Evolutionary conservation across 1,284 basidiomycete genomes (phyloP), one percentile per base, ranked within the genome.

Genomic region (Heterobasidion irregulare): DNA sequence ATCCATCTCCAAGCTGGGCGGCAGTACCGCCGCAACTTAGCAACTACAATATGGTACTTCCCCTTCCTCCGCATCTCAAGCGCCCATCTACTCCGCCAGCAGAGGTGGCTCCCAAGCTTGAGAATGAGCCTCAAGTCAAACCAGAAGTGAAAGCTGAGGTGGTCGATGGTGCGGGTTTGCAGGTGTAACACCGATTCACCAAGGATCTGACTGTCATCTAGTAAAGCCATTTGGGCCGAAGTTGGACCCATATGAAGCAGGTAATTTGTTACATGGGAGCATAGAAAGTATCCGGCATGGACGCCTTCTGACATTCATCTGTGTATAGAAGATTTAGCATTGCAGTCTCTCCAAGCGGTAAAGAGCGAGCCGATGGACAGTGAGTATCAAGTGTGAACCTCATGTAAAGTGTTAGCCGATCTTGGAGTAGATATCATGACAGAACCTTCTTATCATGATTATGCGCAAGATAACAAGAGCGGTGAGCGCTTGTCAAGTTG

Each of bases 1-100:
- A 54, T 18, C 53, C 53, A 8, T n/a, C 26, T 7, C 53, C 53
- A 8, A 54, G 47, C 47, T 50, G 47, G 47, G 53, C 53, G 6
- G 12, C 9, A 12, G 46, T 47, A 12, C 18, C 41, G 18, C 41
- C 38, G 34, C 34, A 32, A 15, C 12, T 53, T 15, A 16, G 8
- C 38, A 47, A 47, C 10, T 9, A 50, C n/a, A 15, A 35, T 6
- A 10, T 43, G n/a, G 33, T 36, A 18, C 47, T 54, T n/a, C 53
- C 53, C 13, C 19, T 53, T 8, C 51, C 51, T 2, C 15, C n/a
- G 33, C 8, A 5, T 32, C 34, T 46, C 10, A n/a, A 54, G 36
- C 53, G 53, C 35, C 49, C 53, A 16, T 47, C 53, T 18, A 50
- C 47, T 16, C 53, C 53, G 6, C 32, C 38, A n/a, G 33, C 51